These are phyloP conservation scores for Triadica sebifera DNA, from an alignment of 345 rosid genomes.

Conservation along the genomic window DNA sequence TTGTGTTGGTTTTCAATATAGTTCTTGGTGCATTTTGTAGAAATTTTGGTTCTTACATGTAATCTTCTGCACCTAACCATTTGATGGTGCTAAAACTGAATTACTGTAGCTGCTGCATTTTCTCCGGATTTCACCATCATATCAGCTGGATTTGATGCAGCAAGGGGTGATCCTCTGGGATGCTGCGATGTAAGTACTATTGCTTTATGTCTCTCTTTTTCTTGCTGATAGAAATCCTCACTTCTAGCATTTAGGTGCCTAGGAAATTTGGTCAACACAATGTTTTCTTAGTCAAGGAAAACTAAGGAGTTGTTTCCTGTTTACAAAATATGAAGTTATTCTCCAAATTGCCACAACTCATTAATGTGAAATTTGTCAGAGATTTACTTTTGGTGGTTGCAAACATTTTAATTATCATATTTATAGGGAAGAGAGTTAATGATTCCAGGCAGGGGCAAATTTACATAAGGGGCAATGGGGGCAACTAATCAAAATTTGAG, in stretches of 20 bases:
- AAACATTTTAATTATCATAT: background rate
- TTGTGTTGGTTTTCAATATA: background rate
- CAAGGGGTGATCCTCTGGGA: constrained; percentile 97
- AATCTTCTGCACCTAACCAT: constrained; percentile 2
- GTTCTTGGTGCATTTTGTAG: background rate
- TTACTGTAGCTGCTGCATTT: constrained; percentile 74
- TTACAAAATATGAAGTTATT: background rate
- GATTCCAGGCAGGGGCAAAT: too few relatives aligned
- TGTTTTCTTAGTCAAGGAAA: background rate
- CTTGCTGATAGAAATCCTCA: background rate
- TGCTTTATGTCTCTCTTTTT: background rate
- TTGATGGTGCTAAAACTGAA: constrained; percentile 11
- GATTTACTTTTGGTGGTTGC: background rate
- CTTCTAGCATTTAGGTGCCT: background rate
- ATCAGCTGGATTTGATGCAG: constrained; percentile 99
- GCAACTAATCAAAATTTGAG: too few relatives aligned
- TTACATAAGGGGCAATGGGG: too few relatives aligned
- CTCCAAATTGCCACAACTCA: background rate
- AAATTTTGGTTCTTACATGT: constrained; percentile 3
- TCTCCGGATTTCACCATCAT: constrained; percentile 91
- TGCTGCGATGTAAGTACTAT: constrained; percentile 80
- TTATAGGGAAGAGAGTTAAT: background rate
- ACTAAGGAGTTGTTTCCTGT: background rate
- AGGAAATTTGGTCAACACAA: background rate
- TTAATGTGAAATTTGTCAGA: background rate